Evolutionary conservation across 2,329 filamentous ascomycete genomes (phyloP).

Genomic region (Cladosporium sp.): DNA sequence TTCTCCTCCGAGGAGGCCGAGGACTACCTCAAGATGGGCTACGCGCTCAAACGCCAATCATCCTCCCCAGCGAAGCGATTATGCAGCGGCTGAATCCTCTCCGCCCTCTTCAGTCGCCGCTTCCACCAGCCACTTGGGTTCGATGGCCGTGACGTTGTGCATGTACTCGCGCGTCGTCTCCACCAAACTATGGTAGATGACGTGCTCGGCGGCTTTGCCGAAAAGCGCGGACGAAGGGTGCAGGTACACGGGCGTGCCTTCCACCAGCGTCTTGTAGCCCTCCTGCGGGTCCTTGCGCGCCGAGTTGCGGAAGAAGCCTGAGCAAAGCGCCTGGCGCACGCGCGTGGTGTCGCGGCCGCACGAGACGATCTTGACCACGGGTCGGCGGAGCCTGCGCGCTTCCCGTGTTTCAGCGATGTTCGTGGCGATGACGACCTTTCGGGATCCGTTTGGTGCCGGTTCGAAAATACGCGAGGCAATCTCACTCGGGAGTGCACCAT

Average conservation of each 20-base stretch:
- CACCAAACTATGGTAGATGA: constrained; percentile 87
- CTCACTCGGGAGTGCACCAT: constrained; percentile 86
- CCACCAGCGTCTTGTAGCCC: constrained; percentile 95
- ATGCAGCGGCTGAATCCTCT: constrained; percentile 91
- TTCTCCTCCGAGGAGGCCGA: constrained; percentile 96
- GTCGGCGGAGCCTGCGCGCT: constrained; percentile 72
- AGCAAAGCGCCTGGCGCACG: constrained; percentile 83
- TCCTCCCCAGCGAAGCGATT: constrained; percentile 91
- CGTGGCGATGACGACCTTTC: constrained; percentile 96
- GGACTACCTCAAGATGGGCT: constrained; percentile 99
- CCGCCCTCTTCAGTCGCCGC: constrained; percentile 96
- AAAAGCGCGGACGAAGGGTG: constrained; percentile 91
- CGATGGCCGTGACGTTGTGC: constrained; percentile 88
- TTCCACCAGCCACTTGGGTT: constrained; percentile 91
- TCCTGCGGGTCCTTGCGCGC: constrained; percentile 94
- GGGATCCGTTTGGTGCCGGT: constrained; percentile 74
- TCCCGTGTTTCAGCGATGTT: constrained; percentile 99
- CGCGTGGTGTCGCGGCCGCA: constrained; percentile 85
- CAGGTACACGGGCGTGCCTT: constrained; percentile 91
- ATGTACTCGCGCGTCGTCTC: constrained; percentile 98
- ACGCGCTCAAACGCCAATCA: constrained; percentile 89
- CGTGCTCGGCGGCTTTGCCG: constrained; percentile 93
- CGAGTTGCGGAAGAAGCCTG: constrained; percentile 92
- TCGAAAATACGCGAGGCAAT: constrained; percentile 95
- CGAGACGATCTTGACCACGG: constrained; percentile 80